These are phyloP conservation scores for Lepidium africanum DNA, from an alignment of 345 rosid genomes.

Conservation along the genomic window DNA sequence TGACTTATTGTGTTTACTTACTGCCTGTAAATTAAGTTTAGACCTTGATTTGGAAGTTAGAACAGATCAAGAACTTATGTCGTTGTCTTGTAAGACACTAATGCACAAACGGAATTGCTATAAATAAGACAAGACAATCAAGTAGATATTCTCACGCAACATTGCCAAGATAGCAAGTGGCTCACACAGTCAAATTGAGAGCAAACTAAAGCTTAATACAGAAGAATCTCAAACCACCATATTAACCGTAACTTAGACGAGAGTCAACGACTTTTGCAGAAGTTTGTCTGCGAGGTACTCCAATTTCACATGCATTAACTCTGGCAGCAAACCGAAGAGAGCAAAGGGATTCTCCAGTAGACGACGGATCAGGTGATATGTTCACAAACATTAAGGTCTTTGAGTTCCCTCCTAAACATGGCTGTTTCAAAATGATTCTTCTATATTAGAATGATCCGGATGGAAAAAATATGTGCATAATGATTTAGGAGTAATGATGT, in stretches of 20 bases:
- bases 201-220: neutral
- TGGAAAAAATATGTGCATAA: neutral
- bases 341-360: slow-evolving; percentile 71
- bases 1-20: neutral
- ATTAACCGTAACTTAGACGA: slow-evolving; percentile 39
- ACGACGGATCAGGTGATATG: slow-evolving; percentile 68
- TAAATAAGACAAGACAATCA: neutral
- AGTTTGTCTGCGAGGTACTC: slow-evolving; percentile 66
- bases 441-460: neutral
- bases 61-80: slow-evolving; percentile 5
- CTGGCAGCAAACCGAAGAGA: slow-evolving; percentile 84
- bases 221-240: neutral
- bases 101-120: neutral
- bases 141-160: neutral
- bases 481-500: neutral
- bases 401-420: slow-evolving; percentile 85
- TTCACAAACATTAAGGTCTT: slow-evolving; percentile 88
- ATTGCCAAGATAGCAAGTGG: slow-evolving; percentile 21
- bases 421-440: slow-evolving; percentile 36
- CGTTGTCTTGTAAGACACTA: neutral
- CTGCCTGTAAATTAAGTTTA: neutral
- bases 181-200: neutral
- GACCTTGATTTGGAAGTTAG: neutral
- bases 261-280: slow-evolving; percentile 35
- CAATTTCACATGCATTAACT: slow-evolving; percentile 84